Evolutionary conservation across 2,329 filamentous ascomycete genomes (phyloP).

Genomic region (Stachybotrys chartarum): DNA sequence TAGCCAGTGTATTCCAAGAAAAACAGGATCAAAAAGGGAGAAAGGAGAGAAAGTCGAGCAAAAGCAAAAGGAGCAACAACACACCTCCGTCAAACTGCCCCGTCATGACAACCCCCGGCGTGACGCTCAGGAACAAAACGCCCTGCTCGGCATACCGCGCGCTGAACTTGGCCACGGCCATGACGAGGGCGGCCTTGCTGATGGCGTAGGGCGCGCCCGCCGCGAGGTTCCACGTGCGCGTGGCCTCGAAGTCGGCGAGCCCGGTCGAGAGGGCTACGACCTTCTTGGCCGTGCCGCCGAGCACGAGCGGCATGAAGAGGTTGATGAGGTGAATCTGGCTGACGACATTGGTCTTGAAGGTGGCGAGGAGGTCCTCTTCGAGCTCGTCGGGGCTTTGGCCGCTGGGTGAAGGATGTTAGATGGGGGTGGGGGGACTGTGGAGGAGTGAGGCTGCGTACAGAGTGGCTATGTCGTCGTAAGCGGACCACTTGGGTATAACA

Average conservation of each 20-base stretch:
- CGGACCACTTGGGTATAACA: constrained; percentile 18
- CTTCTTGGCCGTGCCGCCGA: constrained; percentile 42
- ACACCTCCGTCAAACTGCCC: constrained; percentile 19
- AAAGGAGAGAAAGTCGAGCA: neutral
- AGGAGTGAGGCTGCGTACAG: neutral
- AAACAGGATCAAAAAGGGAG: neutral
- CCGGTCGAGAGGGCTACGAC: constrained; percentile 40
- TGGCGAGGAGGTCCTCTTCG: too few relatives aligned
- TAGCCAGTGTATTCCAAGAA: neutral
- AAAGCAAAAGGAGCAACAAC: neutral
- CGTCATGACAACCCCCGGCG: constrained; percentile 40
- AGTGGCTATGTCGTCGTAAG: constrained; percentile 18
- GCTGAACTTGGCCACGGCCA: constrained; percentile 42
- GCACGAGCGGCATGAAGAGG: constrained; percentile 43
- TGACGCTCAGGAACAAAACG: constrained; percentile 42
- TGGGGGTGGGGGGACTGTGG: too few relatives aligned
- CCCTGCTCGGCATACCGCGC: constrained; percentile 38
- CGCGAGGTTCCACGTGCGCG: constrained; percentile 26
- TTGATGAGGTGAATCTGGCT: constrained; percentile 37
- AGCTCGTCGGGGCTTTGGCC: too few relatives aligned
- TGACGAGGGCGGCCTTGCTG: constrained; percentile 43
- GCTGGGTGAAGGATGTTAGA: too few relatives aligned
- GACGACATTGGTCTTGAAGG: too few relatives aligned
- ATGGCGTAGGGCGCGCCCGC: constrained; percentile 31
- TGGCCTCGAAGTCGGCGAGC: constrained; percentile 35